phyloP scores from a whole-genome alignment of 73 alveolate genomes.

The Uronychia binucleata region DNA sequence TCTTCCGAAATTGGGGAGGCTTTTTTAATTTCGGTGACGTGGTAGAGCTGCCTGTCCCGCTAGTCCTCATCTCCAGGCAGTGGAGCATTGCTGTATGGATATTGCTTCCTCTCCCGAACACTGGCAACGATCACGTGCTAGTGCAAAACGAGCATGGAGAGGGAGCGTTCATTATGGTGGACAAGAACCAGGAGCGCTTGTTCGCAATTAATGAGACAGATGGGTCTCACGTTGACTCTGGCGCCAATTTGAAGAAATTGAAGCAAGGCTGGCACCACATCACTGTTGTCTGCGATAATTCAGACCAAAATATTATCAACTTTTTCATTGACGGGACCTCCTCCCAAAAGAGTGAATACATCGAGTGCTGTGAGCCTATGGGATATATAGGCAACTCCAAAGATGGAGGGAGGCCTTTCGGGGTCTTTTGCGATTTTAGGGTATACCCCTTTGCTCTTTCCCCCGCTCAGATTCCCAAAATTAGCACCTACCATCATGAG shows the following conservation, averaged over 20 bases:
- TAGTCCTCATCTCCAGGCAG: neutral
- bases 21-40: slow-evolving; percentile 41
- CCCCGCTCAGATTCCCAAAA: neutral
- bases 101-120: slow-evolving; percentile 26
- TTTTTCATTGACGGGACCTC: slow-evolving; percentile 34
- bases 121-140: slow-evolving; percentile 34
- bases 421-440: slow-evolving; percentile 37
- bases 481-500: slow-evolving; percentile 40
- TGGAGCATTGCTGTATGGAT: slow-evolving; percentile 49
- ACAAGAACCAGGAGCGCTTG: slow-evolving; percentile 27
- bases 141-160: slow-evolving; percentile 17
- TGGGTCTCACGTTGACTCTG: slow-evolving; percentile 22
- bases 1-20: slow-evolving; percentile 51
- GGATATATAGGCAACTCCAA: slow-evolving; percentile 47
- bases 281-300: slow-evolving; percentile 26
- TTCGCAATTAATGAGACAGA: slow-evolving; percentile 4
- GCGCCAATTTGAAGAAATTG: slow-evolving; percentile 16
- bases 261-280: slow-evolving; percentile 54
- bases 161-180: slow-evolving; percentile 38
- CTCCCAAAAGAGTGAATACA: slow-evolving; percentile 1
- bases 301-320: slow-evolving; percentile 19
- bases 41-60: slow-evolving; percentile 14
- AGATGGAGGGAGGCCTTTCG: slow-evolving; percentile 42
- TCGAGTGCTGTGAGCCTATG: neutral
- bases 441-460: slow-evolving; percentile 29